Base-by-base conservation (phyloP, 257 asterid genomes). In the Nicotiana benthamiana region DNA sequence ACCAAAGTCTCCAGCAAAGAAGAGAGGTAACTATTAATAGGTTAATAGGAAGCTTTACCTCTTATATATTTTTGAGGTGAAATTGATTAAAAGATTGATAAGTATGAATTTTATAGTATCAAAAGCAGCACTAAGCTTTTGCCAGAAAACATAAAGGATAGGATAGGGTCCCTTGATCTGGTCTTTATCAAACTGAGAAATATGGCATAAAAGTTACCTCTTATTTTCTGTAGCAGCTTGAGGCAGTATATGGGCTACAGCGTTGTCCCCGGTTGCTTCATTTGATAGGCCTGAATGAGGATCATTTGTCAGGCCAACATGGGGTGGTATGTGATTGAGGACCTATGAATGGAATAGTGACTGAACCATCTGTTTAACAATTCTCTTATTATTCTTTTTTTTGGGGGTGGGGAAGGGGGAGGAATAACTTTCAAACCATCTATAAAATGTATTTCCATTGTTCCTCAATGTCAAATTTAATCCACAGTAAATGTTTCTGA, bases 221-320 rank as follows among this genome's bases (percentile, higher is more conserved):
- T 86, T 93, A 82, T 87, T 86, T 88, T 92, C 97, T 78, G 93
- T 94, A 54, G 91, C 75, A 28, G 97, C 97, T 82, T 92, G 99
- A 82, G 98, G 97, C 66, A 92, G 84, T 77, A 93, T 82, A 81
- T 84, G 83, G 83, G 82, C 87, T 82, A 91, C 90, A 32, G 92
- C 85, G 78, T 75, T 80, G 34, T 90, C 88, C 79, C 83, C 88
- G 54, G 85, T 87, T 76, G 48, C 89, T 88, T 90, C 93, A 83
- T 53, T 75, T 83, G 84, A 62, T 81, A 85, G 87, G 75, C 94
- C 99, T 93, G 84, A 51, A 84, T 4, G 52, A 74, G 28, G 36
- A 75, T 77, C 53, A 16, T 27, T 59, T 20, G 82, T 78, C 86
- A 81, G 75, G 83, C 27, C 80, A 83, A 48, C 60, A 46, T 24